phyloP scores from a whole-genome alignment of 1,284 basidiomycete species.

The Serendipita sp. region DNA sequence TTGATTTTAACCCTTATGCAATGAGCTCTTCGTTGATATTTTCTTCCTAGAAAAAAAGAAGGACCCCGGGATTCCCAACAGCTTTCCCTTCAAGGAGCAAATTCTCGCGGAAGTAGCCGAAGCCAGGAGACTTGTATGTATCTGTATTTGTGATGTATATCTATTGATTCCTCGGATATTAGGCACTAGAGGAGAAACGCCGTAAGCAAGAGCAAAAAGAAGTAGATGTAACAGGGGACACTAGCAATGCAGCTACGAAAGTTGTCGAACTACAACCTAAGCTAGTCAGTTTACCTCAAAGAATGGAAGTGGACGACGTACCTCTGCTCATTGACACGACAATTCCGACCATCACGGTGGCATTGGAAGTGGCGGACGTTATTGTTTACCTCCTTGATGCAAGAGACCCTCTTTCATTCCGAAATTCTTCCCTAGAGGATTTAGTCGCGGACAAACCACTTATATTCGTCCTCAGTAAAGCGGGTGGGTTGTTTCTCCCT shows the following conservation, averaged over 20 bases:
- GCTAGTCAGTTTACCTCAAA: slow-evolving; percentile 24
- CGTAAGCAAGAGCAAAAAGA: slow-evolving; percentile 38
- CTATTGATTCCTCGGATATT: slow-evolving; percentile 12
- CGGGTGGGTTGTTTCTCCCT: slow-evolving; percentile 39
- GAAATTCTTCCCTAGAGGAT: slow-evolving; percentile 53
- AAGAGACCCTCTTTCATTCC: slow-evolving; percentile 61
- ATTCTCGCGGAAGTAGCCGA: slow-evolving; percentile 83
- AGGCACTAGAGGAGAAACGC: slow-evolving; percentile 60
- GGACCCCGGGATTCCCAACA: slow-evolving; percentile 94
- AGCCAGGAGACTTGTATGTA: slow-evolving; percentile 53
- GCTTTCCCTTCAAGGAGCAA: slow-evolving; percentile 94
- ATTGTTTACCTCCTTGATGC: slow-evolving; percentile 77
- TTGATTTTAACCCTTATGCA: slow-evolving; percentile 9
- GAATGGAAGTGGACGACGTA: slow-evolving; percentile 29
- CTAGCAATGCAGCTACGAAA: not conserved
- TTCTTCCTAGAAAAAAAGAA: slow-evolving; percentile 38
- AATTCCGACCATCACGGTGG: slow-evolving; percentile 52
- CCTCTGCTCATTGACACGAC: slow-evolving; percentile 52
- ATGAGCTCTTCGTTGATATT: slow-evolving; percentile 26
- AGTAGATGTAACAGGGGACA: not conserved
- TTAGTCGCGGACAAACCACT: slow-evolving; percentile 38
- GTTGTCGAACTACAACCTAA: slow-evolving; percentile 23
- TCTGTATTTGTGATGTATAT: not conserved
- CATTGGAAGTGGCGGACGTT: slow-evolving; percentile 72
- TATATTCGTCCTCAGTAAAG: slow-evolving; percentile 75